Evolutionary conservation across 805 yeast genomes (phyloP).

Genomic region (Tetrapisispora phaffii): DNA sequence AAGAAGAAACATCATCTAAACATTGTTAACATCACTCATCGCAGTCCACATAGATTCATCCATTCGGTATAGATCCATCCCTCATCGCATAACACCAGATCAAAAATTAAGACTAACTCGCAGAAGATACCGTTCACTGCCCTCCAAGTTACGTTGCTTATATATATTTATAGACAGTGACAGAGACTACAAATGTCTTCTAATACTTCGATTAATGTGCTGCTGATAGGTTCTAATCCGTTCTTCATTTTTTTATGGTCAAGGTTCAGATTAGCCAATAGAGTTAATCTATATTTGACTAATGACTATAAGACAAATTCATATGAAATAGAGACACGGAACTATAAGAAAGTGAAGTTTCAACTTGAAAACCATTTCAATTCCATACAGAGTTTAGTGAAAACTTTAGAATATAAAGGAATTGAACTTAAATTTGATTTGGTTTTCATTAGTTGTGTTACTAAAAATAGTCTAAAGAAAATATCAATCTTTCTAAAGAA

Average conservation of each 20-base stretch:
- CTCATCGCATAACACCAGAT: no score
- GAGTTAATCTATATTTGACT: constrained; percentile 15
- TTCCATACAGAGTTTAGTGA: constrained; percentile 11
- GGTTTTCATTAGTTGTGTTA: constrained; percentile 31
- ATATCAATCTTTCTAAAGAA: constrained; percentile 38
- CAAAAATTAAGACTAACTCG: no score
- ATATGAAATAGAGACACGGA: constrained; percentile 10
- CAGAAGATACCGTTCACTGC: no score
- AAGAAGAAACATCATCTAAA: no score
- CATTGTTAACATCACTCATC: no score
- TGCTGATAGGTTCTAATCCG: constrained; percentile 19
- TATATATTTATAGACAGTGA: no score
- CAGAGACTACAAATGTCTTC: background rate
- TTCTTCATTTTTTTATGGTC: constrained; percentile 18
- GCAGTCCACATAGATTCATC: no score
- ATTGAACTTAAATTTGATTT: constrained; percentile 29
- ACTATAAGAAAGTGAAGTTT: constrained; percentile 13
- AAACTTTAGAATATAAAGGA: constrained; percentile 2
- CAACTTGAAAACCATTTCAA: constrained; percentile 19
- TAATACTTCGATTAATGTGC: constrained; percentile 9
- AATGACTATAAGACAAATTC: constrained; percentile 12
- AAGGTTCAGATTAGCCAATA: constrained; percentile 15
- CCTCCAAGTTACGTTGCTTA: no score
- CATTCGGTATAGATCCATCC: no score
- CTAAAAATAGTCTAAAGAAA: background rate